phyloP scores from a whole-genome alignment of 169 alveolate genomes.

The Plasmodium coatneyi region DNA sequence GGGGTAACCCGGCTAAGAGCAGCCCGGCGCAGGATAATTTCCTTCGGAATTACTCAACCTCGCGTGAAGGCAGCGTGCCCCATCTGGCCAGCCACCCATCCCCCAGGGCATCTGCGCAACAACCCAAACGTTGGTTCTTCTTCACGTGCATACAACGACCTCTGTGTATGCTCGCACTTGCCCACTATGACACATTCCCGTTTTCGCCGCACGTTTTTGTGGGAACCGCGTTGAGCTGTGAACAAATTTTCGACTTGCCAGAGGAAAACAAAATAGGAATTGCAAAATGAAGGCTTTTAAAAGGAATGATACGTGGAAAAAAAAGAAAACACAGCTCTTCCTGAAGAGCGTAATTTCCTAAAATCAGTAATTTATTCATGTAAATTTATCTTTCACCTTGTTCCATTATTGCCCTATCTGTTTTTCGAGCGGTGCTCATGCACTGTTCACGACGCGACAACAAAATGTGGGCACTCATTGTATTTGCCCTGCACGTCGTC shows the following conservation, averaged over 20 bases:
- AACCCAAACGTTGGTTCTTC: not conserved
- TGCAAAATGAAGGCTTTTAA: not conserved
- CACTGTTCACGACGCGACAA: not conserved
- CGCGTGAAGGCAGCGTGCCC: not conserved
- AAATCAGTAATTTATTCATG: not conserved
- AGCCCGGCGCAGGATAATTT: not conserved
- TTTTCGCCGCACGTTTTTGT: not conserved
- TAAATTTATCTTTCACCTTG: not conserved
- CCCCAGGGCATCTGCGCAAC: not conserved
- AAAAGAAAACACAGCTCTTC: not conserved
- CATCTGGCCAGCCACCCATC: not conserved
- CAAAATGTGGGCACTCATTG: constrained; percentile 10
- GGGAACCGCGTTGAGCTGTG: not conserved
- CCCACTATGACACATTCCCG: not conserved
- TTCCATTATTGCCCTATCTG: not conserved
- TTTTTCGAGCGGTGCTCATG: not conserved
- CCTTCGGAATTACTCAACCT: not conserved
- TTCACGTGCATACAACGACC: not conserved
- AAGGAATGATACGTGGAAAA: not conserved
- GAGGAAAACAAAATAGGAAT: constrained; percentile 9
- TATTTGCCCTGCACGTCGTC: not conserved
- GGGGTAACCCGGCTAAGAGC: not conserved
- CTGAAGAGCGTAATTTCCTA: not conserved
- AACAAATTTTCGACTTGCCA: not conserved
- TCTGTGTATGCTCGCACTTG: not conserved